Base-by-base conservation (phyloP, 257 asterid species). In the Nicotiana noctiflora region DNA sequence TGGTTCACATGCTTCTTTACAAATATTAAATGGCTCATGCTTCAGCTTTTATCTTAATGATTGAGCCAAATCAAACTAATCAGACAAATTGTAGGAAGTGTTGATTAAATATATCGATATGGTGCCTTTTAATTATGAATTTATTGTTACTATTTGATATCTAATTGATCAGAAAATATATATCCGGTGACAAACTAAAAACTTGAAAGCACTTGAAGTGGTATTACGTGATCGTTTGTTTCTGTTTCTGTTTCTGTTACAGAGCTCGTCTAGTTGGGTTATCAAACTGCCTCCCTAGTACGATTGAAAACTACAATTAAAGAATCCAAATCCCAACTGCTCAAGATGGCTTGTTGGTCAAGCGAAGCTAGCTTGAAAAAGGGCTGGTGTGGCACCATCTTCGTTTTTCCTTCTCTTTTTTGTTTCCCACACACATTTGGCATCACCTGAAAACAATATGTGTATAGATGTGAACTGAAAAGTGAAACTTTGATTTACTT, bases 251-350 rank as follows among this genome's bases (percentile, higher is more conserved):
- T 68, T 68, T 68, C 56, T 68, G 3, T 46, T 46, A 72, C 23
- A 37, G 23, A 44, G 49, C 59, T 19, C 15, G 14, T 44, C 21
- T 21, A 23, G 77, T 72, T 13, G 78, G 59, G 13, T 21, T 44
- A 44, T 72, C 78, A 72, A 46, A 72, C 46, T 29, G 34, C 19
- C 77, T 40, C 76, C 57, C 77, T 19, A 40, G 77, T 68, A 68
- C 3, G 29, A 66, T 9, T 18, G 12, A 40, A 40, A 40, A 2
- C 49, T 40, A 40, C 29, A 66, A 70, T 40, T 40, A 8, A 34
- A 44, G 34, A 55, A 44, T 46, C 53, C 77, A 23, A 51, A 7
- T 72, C 25, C 40, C 78, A 72, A 46, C 15, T 72, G 34, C 78
- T 46, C 37, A 46, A 15, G 40, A 46, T 44, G 19, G 2, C 59